A percentile compares a stretch with the other conserved stretches of the same genome.
phyloP scores from a whole-genome alignment of 2,329 filamentous ascomycete genomes.

The Ceratocystis huliohia region DNA sequence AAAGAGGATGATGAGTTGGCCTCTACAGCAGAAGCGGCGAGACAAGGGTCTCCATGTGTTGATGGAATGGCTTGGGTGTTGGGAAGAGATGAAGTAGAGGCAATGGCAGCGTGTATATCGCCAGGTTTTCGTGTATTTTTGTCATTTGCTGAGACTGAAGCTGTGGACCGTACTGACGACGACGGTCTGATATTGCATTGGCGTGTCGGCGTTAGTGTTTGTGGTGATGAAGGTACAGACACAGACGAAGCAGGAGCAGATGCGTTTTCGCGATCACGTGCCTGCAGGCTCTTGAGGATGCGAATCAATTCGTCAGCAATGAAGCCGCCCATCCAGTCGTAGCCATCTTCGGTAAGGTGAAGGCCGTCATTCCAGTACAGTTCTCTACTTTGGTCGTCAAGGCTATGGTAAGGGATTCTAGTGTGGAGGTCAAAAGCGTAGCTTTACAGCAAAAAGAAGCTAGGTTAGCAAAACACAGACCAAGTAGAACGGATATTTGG shows the following conservation, averaged over 20 bases:
- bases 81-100: background rate
- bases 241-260: background rate
- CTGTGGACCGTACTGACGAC: constrained; percentile 2
- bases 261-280: constrained; percentile 20
- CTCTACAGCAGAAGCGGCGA: background rate
- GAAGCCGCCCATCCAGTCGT: constrained; percentile 48
- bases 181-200: background rate
- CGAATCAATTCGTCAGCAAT: constrained; percentile 42
- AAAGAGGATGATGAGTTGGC: background rate
- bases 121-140: constrained; percentile 20
- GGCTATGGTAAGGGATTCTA: constrained; percentile 41
- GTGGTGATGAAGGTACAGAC: background rate
- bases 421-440: constrained; percentile 44
- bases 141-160: constrained; percentile 18
- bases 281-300: constrained; percentile 28
- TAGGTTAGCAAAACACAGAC: background rate
- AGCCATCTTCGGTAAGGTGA: constrained; percentile 46
- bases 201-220: background rate
- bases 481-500: background rate
- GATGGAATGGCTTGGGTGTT: background rate
- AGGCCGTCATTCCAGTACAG: constrained; percentile 49
- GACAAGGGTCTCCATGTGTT: background rate
- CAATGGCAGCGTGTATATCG: background rate
- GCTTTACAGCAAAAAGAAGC: constrained; percentile 28
- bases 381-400: constrained; percentile 34